These are phyloP conservation scores for Leishmania gerbilli DNA, from an alignment of 208 protist species.

Conservation along the genomic window DNA sequence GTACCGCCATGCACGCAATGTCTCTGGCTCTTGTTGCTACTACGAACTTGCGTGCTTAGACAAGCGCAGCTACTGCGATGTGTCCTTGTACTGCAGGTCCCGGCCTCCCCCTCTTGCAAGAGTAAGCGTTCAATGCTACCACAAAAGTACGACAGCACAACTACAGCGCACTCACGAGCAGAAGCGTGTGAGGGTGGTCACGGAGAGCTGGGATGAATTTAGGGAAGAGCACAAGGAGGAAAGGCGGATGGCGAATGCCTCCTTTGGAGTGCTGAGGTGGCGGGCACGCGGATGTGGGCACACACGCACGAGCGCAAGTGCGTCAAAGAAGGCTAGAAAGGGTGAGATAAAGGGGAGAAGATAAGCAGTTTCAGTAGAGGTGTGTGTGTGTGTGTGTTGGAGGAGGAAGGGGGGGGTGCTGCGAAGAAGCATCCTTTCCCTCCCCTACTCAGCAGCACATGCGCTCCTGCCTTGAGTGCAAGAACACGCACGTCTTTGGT, in stretches of 20 bases:
- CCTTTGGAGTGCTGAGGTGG: not conserved
- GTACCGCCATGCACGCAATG: not conserved
- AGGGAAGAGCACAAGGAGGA: not conserved
- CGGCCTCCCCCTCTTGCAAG: not conserved
- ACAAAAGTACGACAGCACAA: not conserved
- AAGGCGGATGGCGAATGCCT: not conserved
- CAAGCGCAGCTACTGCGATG: not conserved
- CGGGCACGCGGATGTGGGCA: not conserved
- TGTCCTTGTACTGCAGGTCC: not conserved
- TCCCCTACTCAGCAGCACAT: not conserved
- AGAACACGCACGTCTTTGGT: not conserved
- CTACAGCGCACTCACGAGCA: not conserved
- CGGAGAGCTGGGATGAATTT: not conserved
- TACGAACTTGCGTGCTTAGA: not conserved
- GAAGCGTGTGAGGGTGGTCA: not conserved
- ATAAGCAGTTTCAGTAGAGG: not conserved
- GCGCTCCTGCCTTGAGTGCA: not conserved
- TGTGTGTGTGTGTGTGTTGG: not conserved
- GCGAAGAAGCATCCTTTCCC: not conserved
- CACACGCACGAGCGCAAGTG: not conserved
- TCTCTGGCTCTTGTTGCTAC: not conserved
- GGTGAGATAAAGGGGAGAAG: not conserved
- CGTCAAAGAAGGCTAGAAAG: not conserved
- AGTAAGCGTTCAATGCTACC: not conserved
- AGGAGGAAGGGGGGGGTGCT: not conserved